Evolutionary conservation across 352 stramenopile species (phyloP).

Genomic region (Pythium vanterpoolii): DNA sequence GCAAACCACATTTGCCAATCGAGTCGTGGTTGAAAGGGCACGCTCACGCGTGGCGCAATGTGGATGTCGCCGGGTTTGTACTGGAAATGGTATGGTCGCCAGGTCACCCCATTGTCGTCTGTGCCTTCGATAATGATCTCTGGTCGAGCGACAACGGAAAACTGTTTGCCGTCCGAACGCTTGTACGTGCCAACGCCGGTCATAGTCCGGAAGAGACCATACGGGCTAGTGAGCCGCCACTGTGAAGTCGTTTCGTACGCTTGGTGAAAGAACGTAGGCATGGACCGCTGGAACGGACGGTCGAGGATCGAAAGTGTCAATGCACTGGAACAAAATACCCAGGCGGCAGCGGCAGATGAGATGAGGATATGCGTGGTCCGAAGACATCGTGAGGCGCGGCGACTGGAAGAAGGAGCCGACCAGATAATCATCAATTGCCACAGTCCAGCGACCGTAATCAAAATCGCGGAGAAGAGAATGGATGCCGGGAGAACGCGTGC

Average conservation of each 20-base stretch:
- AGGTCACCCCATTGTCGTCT: constrained; percentile 47
- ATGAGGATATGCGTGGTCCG: constrained; percentile 26
- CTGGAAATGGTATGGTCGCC: constrained; percentile 76
- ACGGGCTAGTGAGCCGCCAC: constrained; percentile 55
- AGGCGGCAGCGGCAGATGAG: constrained; percentile 21
- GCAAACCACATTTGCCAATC: constrained; percentile 95
- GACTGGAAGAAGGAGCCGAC: neutral
- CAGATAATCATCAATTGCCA: constrained; percentile 31
- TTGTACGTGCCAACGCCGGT: constrained; percentile 75
- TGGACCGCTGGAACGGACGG: constrained; percentile 30
- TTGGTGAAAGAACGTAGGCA: constrained; percentile 27
- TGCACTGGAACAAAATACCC: constrained; percentile 38
- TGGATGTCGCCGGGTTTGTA: constrained; percentile 81
- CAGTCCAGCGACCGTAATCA: constrained; percentile 16
- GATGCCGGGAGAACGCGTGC: constrained; percentile 28
- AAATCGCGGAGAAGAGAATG: constrained; percentile 15
- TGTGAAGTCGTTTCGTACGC: constrained; percentile 29
- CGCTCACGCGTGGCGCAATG: constrained; percentile 28
- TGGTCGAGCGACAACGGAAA: constrained; percentile 71
- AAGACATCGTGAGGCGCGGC: neutral
- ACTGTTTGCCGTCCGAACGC: constrained; percentile 16
- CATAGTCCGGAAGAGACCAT: constrained; percentile 90
- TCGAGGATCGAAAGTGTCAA: constrained; percentile 44
- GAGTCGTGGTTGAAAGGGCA: constrained; percentile 66
- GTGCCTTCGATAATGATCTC: constrained; percentile 89